Conservation (phyloP, 2,329 filamentous ascomycete genomes). For the Penicillium janthinellum region DNA sequence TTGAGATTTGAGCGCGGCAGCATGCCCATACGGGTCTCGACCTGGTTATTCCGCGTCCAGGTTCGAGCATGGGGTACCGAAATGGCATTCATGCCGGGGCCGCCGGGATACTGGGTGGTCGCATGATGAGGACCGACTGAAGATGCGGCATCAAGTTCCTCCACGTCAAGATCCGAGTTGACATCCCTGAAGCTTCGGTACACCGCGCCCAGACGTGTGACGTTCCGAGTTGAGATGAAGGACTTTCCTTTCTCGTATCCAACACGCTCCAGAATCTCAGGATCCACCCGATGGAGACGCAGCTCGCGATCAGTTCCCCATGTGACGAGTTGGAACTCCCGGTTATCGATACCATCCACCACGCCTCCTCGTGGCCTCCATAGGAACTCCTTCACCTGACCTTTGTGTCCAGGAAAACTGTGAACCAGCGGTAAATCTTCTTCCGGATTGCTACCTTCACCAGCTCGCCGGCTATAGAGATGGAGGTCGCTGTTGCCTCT, state of each 20-base stretch:
- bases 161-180: slow-evolving; percentile 59
- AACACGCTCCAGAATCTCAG: slow-evolving; percentile 65
- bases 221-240: slow-evolving; percentile 64
- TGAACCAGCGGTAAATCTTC: slow-evolving; percentile 49
- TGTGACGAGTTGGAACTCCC: slow-evolving; percentile 90
- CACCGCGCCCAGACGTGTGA: slow-evolving; percentile 79
- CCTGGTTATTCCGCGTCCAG: slow-evolving; percentile 49
- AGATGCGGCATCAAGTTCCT: slow-evolving; percentile 49
- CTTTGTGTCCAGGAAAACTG: slow-evolving; percentile 58
- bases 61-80: slow-evolving; percentile 56
- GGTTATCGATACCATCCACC: slow-evolving; percentile 71
- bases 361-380: slow-evolving; percentile 78
- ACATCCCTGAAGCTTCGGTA: slow-evolving; percentile 85
- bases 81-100: slow-evolving; percentile 51
- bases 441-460: slow-evolving; percentile 40
- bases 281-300: slow-evolving; percentile 72
- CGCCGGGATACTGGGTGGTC: slow-evolving; percentile 26
- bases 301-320: slow-evolving; percentile 88
- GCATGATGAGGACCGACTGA: slow-evolving; percentile 30
- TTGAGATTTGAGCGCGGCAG: slow-evolving; percentile 51
- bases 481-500: slow-evolving; percentile 82
- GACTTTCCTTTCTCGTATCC: slow-evolving; percentile 71
- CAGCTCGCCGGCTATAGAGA: slow-evolving; percentile 70
- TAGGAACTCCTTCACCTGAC: slow-evolving; percentile 83
- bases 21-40: slow-evolving; percentile 52